These are phyloP conservation scores for Alternaria metachromatica DNA, from an alignment of 2,329 filamentous ascomycete genomes.

Conservation along the genomic window DNA sequence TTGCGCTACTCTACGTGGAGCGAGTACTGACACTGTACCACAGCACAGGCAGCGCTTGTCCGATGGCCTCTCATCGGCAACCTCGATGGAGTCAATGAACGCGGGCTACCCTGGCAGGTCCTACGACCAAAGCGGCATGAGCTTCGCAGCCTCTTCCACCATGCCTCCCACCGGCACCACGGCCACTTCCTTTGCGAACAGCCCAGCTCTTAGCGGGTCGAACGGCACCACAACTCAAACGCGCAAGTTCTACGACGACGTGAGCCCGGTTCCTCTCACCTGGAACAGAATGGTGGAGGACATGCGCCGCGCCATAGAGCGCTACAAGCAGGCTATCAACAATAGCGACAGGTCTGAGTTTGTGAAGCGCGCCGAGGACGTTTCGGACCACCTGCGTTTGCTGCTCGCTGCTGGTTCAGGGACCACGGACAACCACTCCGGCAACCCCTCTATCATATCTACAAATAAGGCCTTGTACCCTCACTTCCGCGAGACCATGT, in stretches of 20 bases:
- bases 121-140: constrained; percentile 50
- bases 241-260: constrained; percentile 89
- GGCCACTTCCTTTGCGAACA: constrained; percentile 63
- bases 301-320: constrained; percentile 89
- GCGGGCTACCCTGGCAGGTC: constrained; percentile 67
- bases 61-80: constrained; percentile 80
- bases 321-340: constrained; percentile 88
- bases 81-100: constrained; percentile 90
- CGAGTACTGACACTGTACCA: constrained; percentile 22
- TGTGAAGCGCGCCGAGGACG: constrained; percentile 93
- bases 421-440: constrained; percentile 98
- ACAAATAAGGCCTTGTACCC: constrained; percentile 97
- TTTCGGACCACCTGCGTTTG: constrained; percentile 92
- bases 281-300: constrained; percentile 92
- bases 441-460: constrained; percentile 98
- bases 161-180: constrained; percentile 59
- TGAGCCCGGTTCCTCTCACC: constrained; percentile 77
- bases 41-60: constrained; percentile 61
- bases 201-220: constrained; percentile 50
- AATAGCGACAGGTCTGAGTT: constrained; percentile 86
- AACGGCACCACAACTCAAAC: constrained; percentile 64
- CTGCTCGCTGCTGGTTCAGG: constrained; percentile 95
- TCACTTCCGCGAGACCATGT: constrained; percentile 99
- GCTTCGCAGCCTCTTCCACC: constrained; percentile 52
- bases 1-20: constrained; percentile 2